A percentile compares a stretch with the other conserved stretches of the same genome.
Evolutionary conservation across 2,329 filamentous ascomycete genomes (phyloP).

Genomic region (Fragosphaeria purpurea): DNA sequence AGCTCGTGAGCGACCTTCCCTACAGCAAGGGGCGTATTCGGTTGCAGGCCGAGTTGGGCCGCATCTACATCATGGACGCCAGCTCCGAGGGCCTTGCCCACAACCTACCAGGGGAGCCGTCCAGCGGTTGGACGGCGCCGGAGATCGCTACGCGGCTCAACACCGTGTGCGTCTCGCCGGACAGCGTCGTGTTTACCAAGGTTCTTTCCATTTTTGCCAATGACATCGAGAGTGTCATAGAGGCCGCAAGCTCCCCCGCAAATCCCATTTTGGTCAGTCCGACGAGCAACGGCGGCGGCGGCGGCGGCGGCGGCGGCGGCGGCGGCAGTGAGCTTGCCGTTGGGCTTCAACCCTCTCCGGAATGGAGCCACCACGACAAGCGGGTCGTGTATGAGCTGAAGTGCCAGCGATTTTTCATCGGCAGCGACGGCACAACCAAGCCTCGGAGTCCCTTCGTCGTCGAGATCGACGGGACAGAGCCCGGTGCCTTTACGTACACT

Average conservation of each 20-base stretch:
- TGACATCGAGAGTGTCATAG: constrained; percentile 8
- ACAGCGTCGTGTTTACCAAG: constrained; percentile 19
- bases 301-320: not conserved
- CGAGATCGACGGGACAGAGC: constrained; percentile 13
- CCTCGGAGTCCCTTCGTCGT: constrained; percentile 12
- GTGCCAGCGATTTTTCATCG: constrained; percentile 10
- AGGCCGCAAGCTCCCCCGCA: too few species aligned
- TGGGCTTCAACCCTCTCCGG: not conserved
- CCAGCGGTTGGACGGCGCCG: constrained; percentile 16
- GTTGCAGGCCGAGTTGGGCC: constrained; percentile 20
- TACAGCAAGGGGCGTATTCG: constrained; percentile 15
- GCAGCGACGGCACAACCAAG: not conserved
- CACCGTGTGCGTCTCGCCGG: constrained; percentile 4
- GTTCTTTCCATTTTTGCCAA: constrained; percentile 18
- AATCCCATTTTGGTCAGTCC: not conserved
- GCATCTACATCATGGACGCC: constrained; percentile 16
- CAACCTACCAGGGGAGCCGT: constrained; percentile 12
- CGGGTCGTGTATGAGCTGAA: constrained; percentile 16
- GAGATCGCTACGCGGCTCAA: constrained; percentile 13
- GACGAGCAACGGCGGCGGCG: not conserved
- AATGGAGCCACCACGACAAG: constrained; percentile 12
- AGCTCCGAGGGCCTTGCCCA: constrained; percentile 14
- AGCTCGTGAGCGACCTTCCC: constrained; percentile 12
- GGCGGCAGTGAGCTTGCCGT: not conserved
- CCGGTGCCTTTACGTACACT: constrained; percentile 13